Evolutionary conservation across 768 basidiomycete genomes (phyloP), one percentile per base, ranked within the genome.

Genomic region (Suillus placidus): DNA sequence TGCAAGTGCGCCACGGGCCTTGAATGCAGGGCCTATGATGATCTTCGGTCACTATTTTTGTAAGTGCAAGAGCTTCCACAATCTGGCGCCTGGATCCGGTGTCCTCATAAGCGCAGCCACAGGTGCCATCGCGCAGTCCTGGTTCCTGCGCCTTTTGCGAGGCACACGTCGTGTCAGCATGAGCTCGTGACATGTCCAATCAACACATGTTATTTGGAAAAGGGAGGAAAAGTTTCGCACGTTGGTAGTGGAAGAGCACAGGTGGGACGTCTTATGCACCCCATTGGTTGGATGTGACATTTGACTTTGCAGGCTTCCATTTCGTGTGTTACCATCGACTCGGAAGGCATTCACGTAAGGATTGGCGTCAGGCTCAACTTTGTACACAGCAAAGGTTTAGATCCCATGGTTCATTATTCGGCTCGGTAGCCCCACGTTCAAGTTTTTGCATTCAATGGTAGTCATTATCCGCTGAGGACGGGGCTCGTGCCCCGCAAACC

Each of bases 301-400:
- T 58, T 40, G 18, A 58, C 57, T 60, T 60, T 30, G 26, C 40
- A 32, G 26, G 26, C 38, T 58, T 58, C 38, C 57, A 58, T 58
- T 58, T 26, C 23, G 12, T 42, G 10, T 1, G 18, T 16, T 58
- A 30, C 38, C 58, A 30, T 58, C 13, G 10, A 26, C 26, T 26
- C 26, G 26, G 26, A 40, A 16, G 38, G 57, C 0, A 18, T 30
- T 60, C 38, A 60, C 58, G 58, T 60, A 60, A 60, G 58, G 58
- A 42, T 60, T 58, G 57, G 26, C 58, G 20, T 42, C 26, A 12
- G 18, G 38, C n/a, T 58, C 38, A 40, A 32, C 38, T 55, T 55
- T 55, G 54, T 60, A 42, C 40, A 60, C 56, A 18, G 37, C 7
- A 38, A 16, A 26, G 23, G 30, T 18, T 26, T 60, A 42, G 38